Percentiles rank a stretch among this genome's conserved stretches.
Evolutionary conservation across 495 filamentous ascomycete genomes (phyloP).

Genomic region (Podospora comata): DNA sequence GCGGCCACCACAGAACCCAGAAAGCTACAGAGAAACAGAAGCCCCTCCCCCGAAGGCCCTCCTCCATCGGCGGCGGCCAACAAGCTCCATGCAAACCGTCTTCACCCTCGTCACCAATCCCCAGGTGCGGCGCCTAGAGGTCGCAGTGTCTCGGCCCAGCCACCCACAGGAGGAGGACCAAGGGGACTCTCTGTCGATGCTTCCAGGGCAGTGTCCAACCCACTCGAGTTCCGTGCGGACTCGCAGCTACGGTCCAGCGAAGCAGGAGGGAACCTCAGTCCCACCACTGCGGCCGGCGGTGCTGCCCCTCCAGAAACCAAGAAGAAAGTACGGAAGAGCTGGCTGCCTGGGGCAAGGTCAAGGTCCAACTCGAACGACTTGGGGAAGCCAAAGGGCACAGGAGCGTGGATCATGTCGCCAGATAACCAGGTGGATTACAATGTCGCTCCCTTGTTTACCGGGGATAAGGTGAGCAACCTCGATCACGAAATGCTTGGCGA

Average conservation of each 20-base stretch:
- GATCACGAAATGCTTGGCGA: neutral
- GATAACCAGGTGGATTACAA: conserved; percentile 62
- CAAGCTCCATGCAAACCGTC: conserved; percentile 30
- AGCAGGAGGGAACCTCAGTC: conserved; percentile 23
- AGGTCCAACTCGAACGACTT: conserved; percentile 39
- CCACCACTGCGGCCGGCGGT: conserved; percentile 20
- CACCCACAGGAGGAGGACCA: conserved; percentile 17
- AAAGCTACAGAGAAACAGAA: conserved; percentile 6
- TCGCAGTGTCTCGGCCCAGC: conserved; percentile 44
- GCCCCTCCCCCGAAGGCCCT: conserved; percentile 15
- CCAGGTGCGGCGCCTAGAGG: conserved; percentile 27
- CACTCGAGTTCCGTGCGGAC: conserved; percentile 10
- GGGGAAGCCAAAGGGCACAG: conserved; percentile 27
- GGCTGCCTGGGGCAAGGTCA: conserved; percentile 45
- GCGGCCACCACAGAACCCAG: neutral
- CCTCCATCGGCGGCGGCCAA: conserved; percentile 6
- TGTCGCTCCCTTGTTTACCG: conserved; percentile 51
- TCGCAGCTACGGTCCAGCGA: conserved; percentile 27
- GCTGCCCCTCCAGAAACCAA: conserved; percentile 30
- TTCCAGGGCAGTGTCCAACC: conserved; percentile 28
- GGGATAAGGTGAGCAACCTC: conserved; percentile 52
- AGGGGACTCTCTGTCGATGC: conserved; percentile 26
- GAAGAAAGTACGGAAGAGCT: conserved; percentile 38
- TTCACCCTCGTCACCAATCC: conserved; percentile 27
- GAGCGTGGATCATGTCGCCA: conserved; percentile 62